These are phyloP conservation scores for Juglanconis oblonga DNA, from an alignment of 2,329 filamentous ascomycete genomes.

Conservation along the genomic window DNA sequence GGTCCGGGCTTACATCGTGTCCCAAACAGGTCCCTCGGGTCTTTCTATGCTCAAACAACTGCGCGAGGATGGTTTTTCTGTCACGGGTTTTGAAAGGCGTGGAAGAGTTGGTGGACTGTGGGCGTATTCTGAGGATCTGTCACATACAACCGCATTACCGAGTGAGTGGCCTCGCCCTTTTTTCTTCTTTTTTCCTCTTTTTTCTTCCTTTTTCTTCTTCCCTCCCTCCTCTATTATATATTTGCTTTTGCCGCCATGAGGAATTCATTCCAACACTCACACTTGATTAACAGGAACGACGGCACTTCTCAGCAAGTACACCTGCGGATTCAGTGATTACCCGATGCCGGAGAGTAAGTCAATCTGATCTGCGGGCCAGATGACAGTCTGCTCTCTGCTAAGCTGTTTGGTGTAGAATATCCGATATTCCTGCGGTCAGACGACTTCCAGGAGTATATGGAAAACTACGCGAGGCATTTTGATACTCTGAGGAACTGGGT, in stretches of 20 bases:
- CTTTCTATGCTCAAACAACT: conserved; percentile 37
- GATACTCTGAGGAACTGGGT: conserved; percentile 24
- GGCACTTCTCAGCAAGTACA: conserved; percentile 14
- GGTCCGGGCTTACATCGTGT: neutral
- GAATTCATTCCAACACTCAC: conserved; percentile 17
- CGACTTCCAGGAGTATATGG: conserved; percentile 31
- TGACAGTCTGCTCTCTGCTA: neutral
- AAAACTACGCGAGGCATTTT: conserved; percentile 33
- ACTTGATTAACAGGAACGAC: neutral
- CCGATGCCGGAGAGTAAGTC: conserved; percentile 29
- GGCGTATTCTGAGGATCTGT: conserved; percentile 35
- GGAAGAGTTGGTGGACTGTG: conserved; percentile 40
- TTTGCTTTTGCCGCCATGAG: too few relatives aligned
- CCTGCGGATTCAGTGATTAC: conserved; percentile 35
- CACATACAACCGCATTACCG: conserved; percentile 35
- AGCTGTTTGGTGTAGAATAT: neutral
- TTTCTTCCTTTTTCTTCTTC: neutral
- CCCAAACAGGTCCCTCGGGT: conserved; percentile 8
- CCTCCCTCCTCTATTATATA: too few relatives aligned
- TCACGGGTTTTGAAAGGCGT: conserved; percentile 40
- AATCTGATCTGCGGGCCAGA: neutral
- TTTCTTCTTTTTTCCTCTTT: neutral
- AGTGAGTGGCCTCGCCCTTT: neutral
- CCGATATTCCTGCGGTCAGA: conserved; percentile 12
- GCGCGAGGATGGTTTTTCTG: conserved; percentile 42